Conservation (phyloP, 768 basidiomycete genomes). For the Candolleomyces eurysporus region DNA sequence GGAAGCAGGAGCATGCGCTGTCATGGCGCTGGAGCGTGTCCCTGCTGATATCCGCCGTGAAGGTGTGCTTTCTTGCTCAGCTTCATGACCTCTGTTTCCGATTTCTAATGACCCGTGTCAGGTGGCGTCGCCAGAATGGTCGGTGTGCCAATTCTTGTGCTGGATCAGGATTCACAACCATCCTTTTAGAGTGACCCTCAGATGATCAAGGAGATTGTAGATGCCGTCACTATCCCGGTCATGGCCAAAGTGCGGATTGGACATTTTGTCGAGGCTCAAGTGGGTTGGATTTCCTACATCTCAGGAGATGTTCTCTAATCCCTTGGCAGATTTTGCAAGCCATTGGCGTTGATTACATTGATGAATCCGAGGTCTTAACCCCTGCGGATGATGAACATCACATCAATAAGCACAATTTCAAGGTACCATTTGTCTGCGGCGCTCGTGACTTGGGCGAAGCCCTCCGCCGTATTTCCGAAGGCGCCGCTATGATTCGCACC, state of each 20-base stretch:
- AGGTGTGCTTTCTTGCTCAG: slow-evolving; percentile 31
- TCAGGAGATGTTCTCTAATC: not conserved
- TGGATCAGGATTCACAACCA: slow-evolving; percentile 10
- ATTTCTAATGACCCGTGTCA: slow-evolving; percentile 13
- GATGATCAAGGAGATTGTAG: slow-evolving; percentile 96
- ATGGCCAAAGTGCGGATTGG: slow-evolving; percentile 98
- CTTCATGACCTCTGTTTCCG: not conserved
- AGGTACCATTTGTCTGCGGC: slow-evolving; percentile 95
- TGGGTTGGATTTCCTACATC: slow-evolving; percentile 24
- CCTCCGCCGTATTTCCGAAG: slow-evolving; percentile 92
- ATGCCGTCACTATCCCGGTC: slow-evolving; percentile 93
- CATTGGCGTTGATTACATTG: slow-evolving; percentile 95
- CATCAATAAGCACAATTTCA: slow-evolving; percentile 95
- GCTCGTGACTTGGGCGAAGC: slow-evolving; percentile 95
- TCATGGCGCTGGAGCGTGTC: slow-evolving; percentile 95
- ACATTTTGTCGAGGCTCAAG: slow-evolving; percentile 96
- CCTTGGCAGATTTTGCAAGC: slow-evolving; percentile 81
- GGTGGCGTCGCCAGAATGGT: slow-evolving; percentile 97
- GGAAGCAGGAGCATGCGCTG: slow-evolving; percentile 95
- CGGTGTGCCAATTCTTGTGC: slow-evolving; percentile 18
- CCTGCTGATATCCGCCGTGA: slow-evolving; percentile 91
- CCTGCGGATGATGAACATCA: slow-evolving; percentile 95
- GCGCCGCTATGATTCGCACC: slow-evolving; percentile 97
- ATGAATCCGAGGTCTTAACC: slow-evolving; percentile 92
- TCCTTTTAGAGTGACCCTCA: slow-evolving; percentile 78